These are phyloP conservation scores for Grigorovia humatica DNA, from an alignment of 805 yeast species.

Conservation along the genomic window DNA sequence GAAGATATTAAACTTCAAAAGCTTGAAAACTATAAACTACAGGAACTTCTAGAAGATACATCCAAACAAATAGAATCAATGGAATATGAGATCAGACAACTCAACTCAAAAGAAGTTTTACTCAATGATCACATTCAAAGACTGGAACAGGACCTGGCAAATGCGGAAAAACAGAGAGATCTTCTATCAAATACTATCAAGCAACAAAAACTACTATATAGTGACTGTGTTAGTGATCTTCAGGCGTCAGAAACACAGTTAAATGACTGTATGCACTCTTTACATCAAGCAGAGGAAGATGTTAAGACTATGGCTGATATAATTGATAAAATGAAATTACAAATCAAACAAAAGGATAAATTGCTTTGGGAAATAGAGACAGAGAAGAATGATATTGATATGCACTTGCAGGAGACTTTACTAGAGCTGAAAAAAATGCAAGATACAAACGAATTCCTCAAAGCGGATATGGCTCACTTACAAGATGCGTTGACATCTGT, in stretches of 20 bases:
- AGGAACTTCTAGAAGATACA: constrained; percentile 40
- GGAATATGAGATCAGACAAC: constrained; percentile 35
- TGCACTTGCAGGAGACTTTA: constrained; percentile 44
- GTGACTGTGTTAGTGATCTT: constrained; percentile 58
- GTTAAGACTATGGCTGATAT: constrained; percentile 42
- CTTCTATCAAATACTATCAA: constrained; percentile 47
- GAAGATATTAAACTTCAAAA: constrained; percentile 24
- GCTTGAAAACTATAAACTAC: constrained; percentile 35
- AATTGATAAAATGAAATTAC: constrained; percentile 42
- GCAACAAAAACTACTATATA: constrained; percentile 61
- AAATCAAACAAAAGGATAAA: constrained; percentile 44
- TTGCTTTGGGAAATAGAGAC: constrained; percentile 44
- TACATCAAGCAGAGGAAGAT: constrained; percentile 43
- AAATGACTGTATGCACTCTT: constrained; percentile 37
- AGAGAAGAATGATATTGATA: constrained; percentile 42
- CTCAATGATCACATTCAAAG: constrained; percentile 33
- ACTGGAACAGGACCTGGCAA: constrained; percentile 47
- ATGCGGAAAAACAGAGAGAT: constrained; percentile 42
- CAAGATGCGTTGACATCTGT: constrained; percentile 36
- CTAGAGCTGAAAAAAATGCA: constrained; percentile 43
- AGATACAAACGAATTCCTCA: constrained; percentile 39
- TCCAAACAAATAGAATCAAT: constrained; percentile 34
- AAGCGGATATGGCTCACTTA: constrained; percentile 46
- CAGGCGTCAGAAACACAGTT: constrained; percentile 72
- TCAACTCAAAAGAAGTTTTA: constrained; percentile 28